Conservation (phyloP, 106 monocot genomes). For the Vanilla planifolia region DNA sequence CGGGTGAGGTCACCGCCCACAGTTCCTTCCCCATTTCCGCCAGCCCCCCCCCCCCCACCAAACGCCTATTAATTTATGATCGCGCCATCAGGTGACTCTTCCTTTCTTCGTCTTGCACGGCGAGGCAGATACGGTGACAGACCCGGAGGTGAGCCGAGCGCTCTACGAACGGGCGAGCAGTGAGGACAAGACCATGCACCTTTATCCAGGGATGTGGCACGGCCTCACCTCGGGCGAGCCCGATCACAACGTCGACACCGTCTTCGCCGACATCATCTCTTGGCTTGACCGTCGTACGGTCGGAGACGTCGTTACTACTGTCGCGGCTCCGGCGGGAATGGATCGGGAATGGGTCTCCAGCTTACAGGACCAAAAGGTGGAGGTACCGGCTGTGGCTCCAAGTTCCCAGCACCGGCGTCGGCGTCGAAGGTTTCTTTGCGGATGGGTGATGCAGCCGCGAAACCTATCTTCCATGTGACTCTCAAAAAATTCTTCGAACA, state of each 20-base stretch:
- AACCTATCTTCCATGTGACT: conserved; percentile 29
- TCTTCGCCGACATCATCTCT: conserved; percentile 68
- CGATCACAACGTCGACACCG: conserved; percentile 56
- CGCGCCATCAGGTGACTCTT: conserved; percentile 43
- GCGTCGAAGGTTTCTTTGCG: conserved; percentile 17
- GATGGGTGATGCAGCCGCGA: conserved; percentile 22
- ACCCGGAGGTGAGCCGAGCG: conserved; percentile 87
- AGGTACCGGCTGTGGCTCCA: no score
- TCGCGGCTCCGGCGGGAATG: not conserved
- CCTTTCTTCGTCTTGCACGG: conserved; percentile 91
- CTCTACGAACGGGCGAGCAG: conserved; percentile 65
- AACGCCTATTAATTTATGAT: not conserved
- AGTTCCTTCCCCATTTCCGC: not conserved
- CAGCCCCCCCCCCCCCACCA: not conserved
- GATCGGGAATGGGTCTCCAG: not conserved
- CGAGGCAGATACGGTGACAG: conserved; percentile 82
- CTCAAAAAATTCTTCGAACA: no score
- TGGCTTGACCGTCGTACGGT: conserved; percentile 52
- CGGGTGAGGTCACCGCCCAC: conserved; percentile 18
- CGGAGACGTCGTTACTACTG: not conserved
- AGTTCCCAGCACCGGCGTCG: not conserved
- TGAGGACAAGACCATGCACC: conserved; percentile 82
- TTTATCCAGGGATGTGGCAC: conserved; percentile 97
- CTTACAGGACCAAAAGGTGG: not conserved
- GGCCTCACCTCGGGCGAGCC: conserved; percentile 94